These are phyloP conservation scores for Cicer pinnatifidum DNA, from an alignment of 306 rosid genomes.

Conservation along the genomic window DNA sequence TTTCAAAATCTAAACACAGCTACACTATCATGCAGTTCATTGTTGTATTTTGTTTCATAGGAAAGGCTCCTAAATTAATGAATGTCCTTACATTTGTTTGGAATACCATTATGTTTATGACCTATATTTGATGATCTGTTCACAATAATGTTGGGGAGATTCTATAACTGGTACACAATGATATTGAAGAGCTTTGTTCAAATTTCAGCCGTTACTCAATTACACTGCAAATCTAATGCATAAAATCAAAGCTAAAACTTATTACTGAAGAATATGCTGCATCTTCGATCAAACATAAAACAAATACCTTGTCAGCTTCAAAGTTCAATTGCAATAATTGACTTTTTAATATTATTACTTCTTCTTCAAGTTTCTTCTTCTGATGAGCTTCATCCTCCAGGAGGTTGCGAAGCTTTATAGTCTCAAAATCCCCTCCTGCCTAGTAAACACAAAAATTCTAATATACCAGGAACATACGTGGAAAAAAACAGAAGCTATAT, in stretches of 20 bases:
- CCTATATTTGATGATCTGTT: slow-evolving; percentile 34
- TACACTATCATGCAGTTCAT: slow-evolving; percentile 10
- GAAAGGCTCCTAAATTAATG: slow-evolving; percentile 5
- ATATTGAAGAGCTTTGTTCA: neutral
- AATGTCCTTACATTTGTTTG: slow-evolving; percentile 26
- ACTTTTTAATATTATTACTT: slow-evolving; percentile 76
- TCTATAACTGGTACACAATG: slow-evolving; percentile 18
- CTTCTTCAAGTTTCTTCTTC: slow-evolving; percentile 88
- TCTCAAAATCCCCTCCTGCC: slow-evolving; percentile 73
- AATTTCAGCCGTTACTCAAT: neutral
- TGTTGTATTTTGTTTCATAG: slow-evolving; percentile 5
- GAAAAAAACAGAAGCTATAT: slow-evolving; percentile 20
- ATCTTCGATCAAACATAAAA: slow-evolving; percentile 35
- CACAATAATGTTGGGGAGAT: slow-evolving; percentile 24
- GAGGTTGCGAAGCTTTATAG: slow-evolving; percentile 60
- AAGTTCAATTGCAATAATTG: slow-evolving; percentile 78
- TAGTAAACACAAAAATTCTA: slow-evolving; percentile 50
- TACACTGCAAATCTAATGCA: slow-evolving; percentile 13
- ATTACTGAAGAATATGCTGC: slow-evolving; percentile 35
- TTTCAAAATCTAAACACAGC: slow-evolving; percentile 28
- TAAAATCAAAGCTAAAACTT: slow-evolving; percentile 33
- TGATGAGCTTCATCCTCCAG: slow-evolving; percentile 78
- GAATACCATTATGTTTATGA: slow-evolving; percentile 31
- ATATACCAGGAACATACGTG: slow-evolving; percentile 44
- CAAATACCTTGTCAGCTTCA: slow-evolving; percentile 89